Conservation (phyloP, 495 filamentous ascomycete genomes). For the Podospora sp. region DNA sequence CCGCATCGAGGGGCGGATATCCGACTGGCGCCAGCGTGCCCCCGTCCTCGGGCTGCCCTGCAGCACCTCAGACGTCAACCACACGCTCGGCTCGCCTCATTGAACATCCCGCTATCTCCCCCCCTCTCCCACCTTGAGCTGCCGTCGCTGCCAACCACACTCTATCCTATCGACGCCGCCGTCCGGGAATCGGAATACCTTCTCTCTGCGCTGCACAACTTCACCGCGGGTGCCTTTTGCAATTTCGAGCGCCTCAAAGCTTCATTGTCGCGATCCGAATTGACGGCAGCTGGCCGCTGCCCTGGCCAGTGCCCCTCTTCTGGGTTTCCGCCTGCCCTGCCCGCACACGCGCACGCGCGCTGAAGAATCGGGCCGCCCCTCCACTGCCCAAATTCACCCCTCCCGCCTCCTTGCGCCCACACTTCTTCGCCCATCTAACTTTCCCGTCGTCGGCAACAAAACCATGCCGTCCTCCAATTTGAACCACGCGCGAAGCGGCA, state of each 20-base stretch:
- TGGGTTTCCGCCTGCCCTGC: no score
- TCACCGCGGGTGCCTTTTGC: background rate
- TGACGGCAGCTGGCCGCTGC: conserved; percentile 17
- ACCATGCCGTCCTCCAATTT: conserved; percentile 43
- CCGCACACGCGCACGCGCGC: conserved; percentile 17
- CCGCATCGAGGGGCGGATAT: conserved; percentile 12
- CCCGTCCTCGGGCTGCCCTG: background rate
- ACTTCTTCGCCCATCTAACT: conserved; percentile 8
- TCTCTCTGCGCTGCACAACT: background rate
- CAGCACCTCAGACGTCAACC: background rate
- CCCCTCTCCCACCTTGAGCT: conserved; percentile 4
- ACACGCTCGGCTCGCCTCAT: conserved; percentile 28
- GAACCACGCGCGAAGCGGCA: conserved; percentile 56
- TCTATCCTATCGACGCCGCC: conserved; percentile 15
- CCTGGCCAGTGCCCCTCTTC: conserved; percentile 12
- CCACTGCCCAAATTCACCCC: conserved; percentile 19
- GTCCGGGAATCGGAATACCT: conserved; percentile 17
- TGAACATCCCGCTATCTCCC: conserved; percentile 31
- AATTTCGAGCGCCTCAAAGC: background rate
- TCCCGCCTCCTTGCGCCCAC: conserved; percentile 14
- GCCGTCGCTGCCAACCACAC: background rate
- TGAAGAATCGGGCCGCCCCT: conserved; percentile 28
- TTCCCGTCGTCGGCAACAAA: conserved; percentile 14
- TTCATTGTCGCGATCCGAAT: conserved; percentile 13
- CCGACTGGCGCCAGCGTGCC: conserved; percentile 7